These are phyloP conservation scores for Eudorina sp. DNA, from an alignment of 139 green algal species.

Conservation along the genomic window DNA sequence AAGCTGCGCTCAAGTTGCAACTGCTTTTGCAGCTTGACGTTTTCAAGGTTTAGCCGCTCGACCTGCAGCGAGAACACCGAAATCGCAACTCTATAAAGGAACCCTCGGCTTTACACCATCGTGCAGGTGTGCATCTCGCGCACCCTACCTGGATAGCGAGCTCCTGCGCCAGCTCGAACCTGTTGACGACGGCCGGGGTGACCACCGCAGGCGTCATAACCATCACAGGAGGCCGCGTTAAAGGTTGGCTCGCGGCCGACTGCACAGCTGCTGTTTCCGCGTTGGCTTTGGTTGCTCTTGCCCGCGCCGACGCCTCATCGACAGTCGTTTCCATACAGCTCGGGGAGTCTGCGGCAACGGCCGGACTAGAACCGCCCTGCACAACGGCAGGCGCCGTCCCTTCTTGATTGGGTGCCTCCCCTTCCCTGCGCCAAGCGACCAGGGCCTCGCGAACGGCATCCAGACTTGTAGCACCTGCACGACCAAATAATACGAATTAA, in stretches of 20 bases:
- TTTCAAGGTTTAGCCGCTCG: conserved; percentile 57
- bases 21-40: conserved; percentile 60
- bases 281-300: background rate
- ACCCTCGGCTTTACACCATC: background rate
- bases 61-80: background rate
- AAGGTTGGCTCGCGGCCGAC: background rate
- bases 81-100: too few relatives aligned
- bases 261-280: background rate
- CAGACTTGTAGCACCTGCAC: conserved; percentile 2
- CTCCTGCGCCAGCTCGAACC: conserved; percentile 51
- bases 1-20: conserved; percentile 59
- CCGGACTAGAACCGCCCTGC: too few relatives aligned
- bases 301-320: background rate
- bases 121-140: background rate
- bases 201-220: conserved; percentile 27
- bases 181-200: conserved; percentile 39
- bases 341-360: too few relatives aligned
- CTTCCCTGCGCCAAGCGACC: background rate
- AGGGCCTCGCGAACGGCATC: background rate
- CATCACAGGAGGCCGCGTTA: conserved; percentile 14
- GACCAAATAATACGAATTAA: too few relatives aligned
- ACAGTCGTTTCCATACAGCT: too few relatives aligned
- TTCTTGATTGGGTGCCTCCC: background rate
- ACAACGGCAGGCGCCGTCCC: too few relatives aligned
- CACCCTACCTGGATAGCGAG: conserved; percentile 43